phyloP scores from a whole-genome alignment of 2,329 filamentous ascomycete genomes.

The Zalaria obscura region DNA sequence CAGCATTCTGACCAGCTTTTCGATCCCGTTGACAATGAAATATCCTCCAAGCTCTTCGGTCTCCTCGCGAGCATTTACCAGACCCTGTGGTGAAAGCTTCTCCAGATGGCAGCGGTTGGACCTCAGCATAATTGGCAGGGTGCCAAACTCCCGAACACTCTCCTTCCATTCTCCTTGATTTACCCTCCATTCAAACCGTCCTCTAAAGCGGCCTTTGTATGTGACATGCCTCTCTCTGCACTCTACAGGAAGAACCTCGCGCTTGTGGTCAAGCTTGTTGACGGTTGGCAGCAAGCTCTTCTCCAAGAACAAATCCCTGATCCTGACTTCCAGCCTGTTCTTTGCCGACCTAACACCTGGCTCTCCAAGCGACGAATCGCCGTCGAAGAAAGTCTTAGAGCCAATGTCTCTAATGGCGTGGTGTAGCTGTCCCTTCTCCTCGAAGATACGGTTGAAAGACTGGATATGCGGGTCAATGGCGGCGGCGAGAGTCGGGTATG shows the following conservation, averaged over 20 bases:
- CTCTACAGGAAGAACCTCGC: conserved; percentile 82
- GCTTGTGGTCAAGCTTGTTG: conserved; percentile 73
- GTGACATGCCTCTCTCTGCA: conserved; percentile 87
- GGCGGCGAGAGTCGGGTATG: conserved; percentile 72
- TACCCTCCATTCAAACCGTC: conserved; percentile 69
- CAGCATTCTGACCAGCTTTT: conserved; percentile 89
- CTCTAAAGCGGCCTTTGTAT: conserved; percentile 76
- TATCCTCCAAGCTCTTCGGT: conserved; percentile 93
- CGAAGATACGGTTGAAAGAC: conserved; percentile 86
- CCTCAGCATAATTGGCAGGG: conserved; percentile 88
- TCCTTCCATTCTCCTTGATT: conserved; percentile 79
- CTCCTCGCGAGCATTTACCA: conserved; percentile 84
- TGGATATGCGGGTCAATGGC: conserved; percentile 89
- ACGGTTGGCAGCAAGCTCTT: conserved; percentile 64
- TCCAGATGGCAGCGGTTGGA: conserved; percentile 86
- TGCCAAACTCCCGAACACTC: conserved; percentile 70
- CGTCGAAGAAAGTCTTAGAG: conserved; percentile 74
- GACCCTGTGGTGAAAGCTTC: conserved; percentile 63
- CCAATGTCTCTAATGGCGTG: conserved; percentile 80
- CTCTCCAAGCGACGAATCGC: conserved; percentile 33
- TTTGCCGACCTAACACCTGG: background rate
- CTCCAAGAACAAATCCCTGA: conserved; percentile 70
- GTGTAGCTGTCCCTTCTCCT: conserved; percentile 55
- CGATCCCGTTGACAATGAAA: conserved; percentile 94
- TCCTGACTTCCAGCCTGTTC: conserved; percentile 64